Conservation (phyloP, 495 filamentous ascomycete genomes). For the Penicillium simplicissimum region DNA sequence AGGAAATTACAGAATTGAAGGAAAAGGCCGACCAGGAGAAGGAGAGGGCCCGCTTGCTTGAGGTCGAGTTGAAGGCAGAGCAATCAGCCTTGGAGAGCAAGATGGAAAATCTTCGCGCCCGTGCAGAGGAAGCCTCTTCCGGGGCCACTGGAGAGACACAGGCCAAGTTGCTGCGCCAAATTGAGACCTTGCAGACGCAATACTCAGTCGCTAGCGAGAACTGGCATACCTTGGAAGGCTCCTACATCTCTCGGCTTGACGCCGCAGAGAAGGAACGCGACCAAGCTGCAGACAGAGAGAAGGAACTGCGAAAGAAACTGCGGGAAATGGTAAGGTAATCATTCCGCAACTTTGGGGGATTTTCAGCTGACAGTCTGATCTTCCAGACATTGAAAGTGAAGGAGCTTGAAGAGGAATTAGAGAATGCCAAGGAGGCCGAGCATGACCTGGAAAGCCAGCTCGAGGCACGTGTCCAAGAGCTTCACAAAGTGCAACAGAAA, state of each 20-base stretch:
- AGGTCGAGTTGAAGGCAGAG: constrained; percentile 82
- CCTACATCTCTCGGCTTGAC: constrained; percentile 69
- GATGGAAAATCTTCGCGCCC: constrained; percentile 79
- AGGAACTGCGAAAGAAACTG: constrained; percentile 80
- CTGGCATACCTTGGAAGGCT: constrained; percentile 93
- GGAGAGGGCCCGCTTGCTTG: constrained; percentile 67
- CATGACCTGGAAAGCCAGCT: constrained; percentile 60
- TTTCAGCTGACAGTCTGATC: constrained; percentile 14
- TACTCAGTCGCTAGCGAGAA: constrained; percentile 94
- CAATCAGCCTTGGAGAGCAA: constrained; percentile 81
- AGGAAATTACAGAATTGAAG: constrained; percentile 67
- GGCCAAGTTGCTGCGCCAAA: constrained; percentile 86
- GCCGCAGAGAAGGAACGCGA: constrained; percentile 87
- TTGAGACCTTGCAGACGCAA: constrained; percentile 94
- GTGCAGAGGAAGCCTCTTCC: constrained; percentile 88
- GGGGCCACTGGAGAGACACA: constrained; percentile 80
- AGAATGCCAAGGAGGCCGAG: constrained; percentile 64
- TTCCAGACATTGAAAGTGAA: constrained; percentile 70
- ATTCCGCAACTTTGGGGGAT: not conserved
- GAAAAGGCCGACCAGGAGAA: constrained; percentile 73
- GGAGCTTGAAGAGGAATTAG: constrained; percentile 79
- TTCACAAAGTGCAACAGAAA: constrained; percentile 62
- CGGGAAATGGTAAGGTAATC: constrained; percentile 69
- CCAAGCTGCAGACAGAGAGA: constrained; percentile 78
- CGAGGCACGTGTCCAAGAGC: constrained; percentile 59